Evolutionary conservation across 352 stramenopile species (phyloP).

Genomic region (Phytophthora pluvialis): DNA sequence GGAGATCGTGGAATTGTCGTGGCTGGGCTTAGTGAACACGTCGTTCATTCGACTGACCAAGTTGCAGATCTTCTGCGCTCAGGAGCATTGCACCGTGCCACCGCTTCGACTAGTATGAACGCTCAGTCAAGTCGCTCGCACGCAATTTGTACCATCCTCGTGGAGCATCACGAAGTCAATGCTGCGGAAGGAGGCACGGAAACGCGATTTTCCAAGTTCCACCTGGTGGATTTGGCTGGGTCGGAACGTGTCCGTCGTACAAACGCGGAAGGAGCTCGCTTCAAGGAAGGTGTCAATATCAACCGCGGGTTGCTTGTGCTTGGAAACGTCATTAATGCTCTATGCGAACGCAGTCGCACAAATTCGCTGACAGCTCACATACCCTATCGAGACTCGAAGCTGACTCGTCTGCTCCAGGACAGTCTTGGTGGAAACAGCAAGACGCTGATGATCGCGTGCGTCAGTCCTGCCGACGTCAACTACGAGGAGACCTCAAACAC

Average conservation of each 20-base stretch:
- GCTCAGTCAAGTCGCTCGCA: conserved; percentile 85
- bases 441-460: conserved; percentile 90
- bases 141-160: conserved; percentile 89
- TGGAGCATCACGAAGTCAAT: conserved; percentile 67
- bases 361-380: conserved; percentile 51
- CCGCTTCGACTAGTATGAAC: conserved; percentile 80
- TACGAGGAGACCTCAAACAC: conserved; percentile 96
- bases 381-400: conserved; percentile 92
- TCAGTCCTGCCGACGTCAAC: conserved; percentile 84
- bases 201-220: conserved; percentile 87
- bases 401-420: conserved; percentile 91
- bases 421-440: conserved; percentile 92
- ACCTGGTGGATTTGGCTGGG: conserved; percentile 96
- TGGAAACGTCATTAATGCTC: conserved; percentile 94
- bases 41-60: conserved; percentile 60
- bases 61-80: conserved; percentile 53
- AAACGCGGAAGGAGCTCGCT: conserved; percentile 78
- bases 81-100: conserved; percentile 58
- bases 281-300: conserved; percentile 95
- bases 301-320: conserved; percentile 95
- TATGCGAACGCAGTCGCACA: conserved; percentile 84
- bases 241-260: conserved; percentile 93
- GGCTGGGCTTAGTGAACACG: conserved; percentile 78
- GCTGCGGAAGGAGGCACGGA: conserved; percentile 36
- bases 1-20: conserved; percentile 92